Base-by-base conservation (phyloP, 257 asterid species). In the Nemophila menziesii region DNA sequence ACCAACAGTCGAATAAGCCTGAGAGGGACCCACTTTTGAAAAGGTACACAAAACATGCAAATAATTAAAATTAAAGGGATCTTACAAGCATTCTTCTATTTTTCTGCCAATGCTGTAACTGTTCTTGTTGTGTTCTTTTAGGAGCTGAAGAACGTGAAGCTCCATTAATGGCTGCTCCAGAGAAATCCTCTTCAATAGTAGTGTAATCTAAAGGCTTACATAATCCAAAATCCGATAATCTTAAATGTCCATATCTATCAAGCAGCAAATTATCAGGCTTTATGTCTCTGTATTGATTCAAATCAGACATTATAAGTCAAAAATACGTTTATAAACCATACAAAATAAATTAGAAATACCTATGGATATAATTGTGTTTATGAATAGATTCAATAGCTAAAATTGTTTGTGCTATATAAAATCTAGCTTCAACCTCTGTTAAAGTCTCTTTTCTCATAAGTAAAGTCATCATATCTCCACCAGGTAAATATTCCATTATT, bases 1-100 rank as follows among this genome's bases (percentile, higher is more conserved):
- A 45, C 98, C 98, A 33, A 89, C 98, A 6, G 98, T 89, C 26
- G 98, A 84, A 61, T 78, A 89, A 45, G 98, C 98, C 98, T 89
- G 80, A 61, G 74, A 55, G 40, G 63, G 38, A 63, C 13, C 44
- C 36, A 29, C 36, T 29, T 10, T 29, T 29, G 59, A 46, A 29
- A 49, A 43, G n/a, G 34, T 4, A 11, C 19, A 5, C 36, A 29
- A 10, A 13, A 5, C 3, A 22, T 29, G 19, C 23, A 34, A 18
- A 19, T 33, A 19, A 24, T 40, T 36, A 49, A 33, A 44, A 39
- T 22, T 24, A 45, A 33, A 49, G 22, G 50, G 44, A 48, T 69
- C 95, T 76, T 66, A 89, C 97, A 26, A 89, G 97, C 66, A 68
- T 89, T 70, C 97, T 80, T 69, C 95, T 66, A 61, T 89, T 89